These are phyloP conservation scores for Coccomyxa sp. DNA, from an alignment of 139 green algal genomes.

Conservation along the genomic window DNA sequence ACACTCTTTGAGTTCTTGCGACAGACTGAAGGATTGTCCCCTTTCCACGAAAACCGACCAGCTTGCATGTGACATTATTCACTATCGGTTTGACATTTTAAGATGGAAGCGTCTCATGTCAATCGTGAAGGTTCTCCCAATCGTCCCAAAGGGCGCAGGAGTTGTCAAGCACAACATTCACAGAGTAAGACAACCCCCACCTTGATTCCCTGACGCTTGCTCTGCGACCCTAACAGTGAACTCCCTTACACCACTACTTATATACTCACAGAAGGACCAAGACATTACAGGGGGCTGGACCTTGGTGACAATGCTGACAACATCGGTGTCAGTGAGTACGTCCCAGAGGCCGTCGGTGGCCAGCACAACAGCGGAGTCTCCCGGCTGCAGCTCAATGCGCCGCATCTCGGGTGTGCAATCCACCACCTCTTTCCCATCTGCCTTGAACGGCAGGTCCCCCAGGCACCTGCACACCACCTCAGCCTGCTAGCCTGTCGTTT, in stretches of 20 bases:
- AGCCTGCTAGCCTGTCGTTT: neutral
- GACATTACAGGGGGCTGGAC: neutral
- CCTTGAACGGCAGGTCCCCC: neutral
- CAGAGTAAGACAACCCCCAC: neutral
- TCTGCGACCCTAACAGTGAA: neutral
- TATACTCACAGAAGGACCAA: neutral
- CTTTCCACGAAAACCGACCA: too few species aligned
- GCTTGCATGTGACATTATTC: too few species aligned
- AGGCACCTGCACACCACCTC: neutral
- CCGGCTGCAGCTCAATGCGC: neutral
- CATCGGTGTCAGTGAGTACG: neutral
- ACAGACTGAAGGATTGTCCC: too few species aligned
- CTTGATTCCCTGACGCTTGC: too few species aligned
- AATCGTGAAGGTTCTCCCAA: neutral
- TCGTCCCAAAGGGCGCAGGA: neutral
- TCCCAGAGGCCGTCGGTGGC: constrained; percentile 1
- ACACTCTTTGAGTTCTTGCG: too few species aligned
- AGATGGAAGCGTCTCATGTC: neutral
- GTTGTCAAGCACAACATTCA: neutral
- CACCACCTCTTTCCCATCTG: neutral
- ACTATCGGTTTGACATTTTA: too few species aligned
- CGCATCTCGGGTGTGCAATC: neutral
- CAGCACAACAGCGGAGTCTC: neutral
- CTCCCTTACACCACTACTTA: neutral
- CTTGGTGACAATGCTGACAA: neutral